Conservation (phyloP, 257 asterid genomes). For the Plantago elongata region DNA sequence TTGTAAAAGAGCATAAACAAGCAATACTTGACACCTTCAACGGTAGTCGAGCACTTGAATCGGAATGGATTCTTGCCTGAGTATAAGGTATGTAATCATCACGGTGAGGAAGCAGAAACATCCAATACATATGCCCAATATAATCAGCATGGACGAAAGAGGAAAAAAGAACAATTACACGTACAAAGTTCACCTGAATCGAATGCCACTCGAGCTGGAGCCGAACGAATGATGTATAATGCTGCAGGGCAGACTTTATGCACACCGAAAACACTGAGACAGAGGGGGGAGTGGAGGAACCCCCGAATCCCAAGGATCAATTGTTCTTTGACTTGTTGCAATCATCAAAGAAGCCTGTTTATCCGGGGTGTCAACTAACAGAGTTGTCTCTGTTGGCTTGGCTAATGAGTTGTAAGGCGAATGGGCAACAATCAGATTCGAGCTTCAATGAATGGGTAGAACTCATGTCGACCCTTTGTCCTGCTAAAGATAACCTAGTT, state of each 20-base stretch:
- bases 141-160: neutral
- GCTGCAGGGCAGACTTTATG: neutral
- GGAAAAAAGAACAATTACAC: neutral
- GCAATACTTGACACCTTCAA: neutral
- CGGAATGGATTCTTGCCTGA: neutral
- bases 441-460: neutral
- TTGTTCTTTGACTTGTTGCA: neutral
- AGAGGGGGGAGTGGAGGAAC: neutral
- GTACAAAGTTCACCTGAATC: neutral
- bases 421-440: neutral
- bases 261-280: neutral
- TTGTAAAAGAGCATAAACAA: neutral
- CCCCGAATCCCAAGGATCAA: neutral
- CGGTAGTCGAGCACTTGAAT: neutral
- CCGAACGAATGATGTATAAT: neutral
- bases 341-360: neutral
- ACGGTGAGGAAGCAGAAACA: neutral
- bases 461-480: neutral
- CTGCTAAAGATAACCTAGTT: neutral
- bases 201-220: neutral
- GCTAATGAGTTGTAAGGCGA: neutral
- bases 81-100: neutral
- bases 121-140: neutral
- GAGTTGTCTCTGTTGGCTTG: neutral
- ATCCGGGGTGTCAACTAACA: neutral